These are phyloP conservation scores for Pichia exigua DNA, from an alignment of 805 yeast genomes.

Conservation along the genomic window DNA sequence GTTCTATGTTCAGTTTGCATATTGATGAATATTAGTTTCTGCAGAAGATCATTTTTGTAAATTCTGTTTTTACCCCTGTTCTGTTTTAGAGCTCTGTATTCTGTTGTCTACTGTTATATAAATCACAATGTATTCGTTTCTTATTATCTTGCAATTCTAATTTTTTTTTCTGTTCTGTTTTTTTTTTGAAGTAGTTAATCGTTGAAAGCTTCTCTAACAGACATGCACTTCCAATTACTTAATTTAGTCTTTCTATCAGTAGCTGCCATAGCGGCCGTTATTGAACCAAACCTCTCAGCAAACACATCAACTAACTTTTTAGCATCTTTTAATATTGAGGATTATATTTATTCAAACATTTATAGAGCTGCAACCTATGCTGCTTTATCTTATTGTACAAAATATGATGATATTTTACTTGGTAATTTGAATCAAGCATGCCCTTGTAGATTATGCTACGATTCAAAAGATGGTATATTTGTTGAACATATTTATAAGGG, in stretches of 20 bases:
- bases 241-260: not conserved
- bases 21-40: no score
- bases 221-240: not conserved
- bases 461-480: slow-evolving; percentile 21
- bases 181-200: not conserved
- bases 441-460: slow-evolving; percentile 27
- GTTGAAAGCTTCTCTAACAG: not conserved
- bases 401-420: slow-evolving; percentile 13
- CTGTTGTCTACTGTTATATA: no score
- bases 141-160: not conserved
- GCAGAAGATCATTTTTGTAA: no score
- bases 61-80: not conserved
- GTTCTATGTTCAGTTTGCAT: no score
- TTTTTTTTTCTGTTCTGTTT: not conserved
- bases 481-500: slow-evolving; percentile 36
- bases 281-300: not conserved
- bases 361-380: slow-evolving; percentile 26
- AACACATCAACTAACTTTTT: not conserved
- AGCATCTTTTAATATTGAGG: not conserved
- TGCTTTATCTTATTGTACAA: slow-evolving; percentile 31
- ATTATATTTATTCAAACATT: slow-evolving; percentile 9
- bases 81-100: not conserved
- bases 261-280: not conserved
- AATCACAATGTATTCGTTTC: not conserved
- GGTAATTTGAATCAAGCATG: slow-evolving; percentile 29